These are phyloP conservation scores for Beauveria scarabaeidicola DNA, from an alignment of 2,329 filamentous ascomycete genomes.

Conservation along the genomic window DNA sequence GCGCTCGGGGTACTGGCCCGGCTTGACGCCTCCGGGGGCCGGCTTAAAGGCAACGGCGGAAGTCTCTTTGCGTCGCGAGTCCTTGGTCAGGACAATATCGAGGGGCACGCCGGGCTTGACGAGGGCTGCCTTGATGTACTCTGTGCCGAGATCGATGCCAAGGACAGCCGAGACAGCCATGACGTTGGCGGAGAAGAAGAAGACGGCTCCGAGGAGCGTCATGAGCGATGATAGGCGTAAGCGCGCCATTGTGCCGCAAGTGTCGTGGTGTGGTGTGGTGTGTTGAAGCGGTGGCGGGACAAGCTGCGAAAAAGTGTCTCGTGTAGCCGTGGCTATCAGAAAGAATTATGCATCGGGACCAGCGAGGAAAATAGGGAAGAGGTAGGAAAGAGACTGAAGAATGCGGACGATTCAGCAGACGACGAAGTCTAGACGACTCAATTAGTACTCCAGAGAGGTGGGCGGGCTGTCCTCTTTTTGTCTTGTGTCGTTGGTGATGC, in stretches of 20 bases:
- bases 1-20: conserved; percentile 71
- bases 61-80: conserved; percentile 91
- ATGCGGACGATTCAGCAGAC: background rate
- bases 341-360: background rate
- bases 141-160: conserved; percentile 88
- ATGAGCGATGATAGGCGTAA: conserved; percentile 27
- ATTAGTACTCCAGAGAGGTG: background rate
- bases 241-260: conserved; percentile 23
- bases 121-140: conserved; percentile 92
- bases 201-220: conserved; percentile 29
- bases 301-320: background rate
- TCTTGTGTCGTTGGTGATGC: background rate
- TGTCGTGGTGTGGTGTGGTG: background rate
- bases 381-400: background rate
- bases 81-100: conserved; percentile 95
- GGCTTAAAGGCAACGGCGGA: conserved; percentile 93
- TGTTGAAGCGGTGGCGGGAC: background rate
- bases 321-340: background rate
- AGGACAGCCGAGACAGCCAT: conserved; percentile 64
- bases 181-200: conserved; percentile 34
- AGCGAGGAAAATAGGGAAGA: background rate
- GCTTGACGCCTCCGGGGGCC: conserved; percentile 52
- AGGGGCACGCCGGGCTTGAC: conserved; percentile 96
- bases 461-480: conserved; percentile 1
- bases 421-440: background rate